phyloP scores from a whole-genome alignment of 495 filamentous ascomycete genomes.

The Durotheca rogersii region DNA sequence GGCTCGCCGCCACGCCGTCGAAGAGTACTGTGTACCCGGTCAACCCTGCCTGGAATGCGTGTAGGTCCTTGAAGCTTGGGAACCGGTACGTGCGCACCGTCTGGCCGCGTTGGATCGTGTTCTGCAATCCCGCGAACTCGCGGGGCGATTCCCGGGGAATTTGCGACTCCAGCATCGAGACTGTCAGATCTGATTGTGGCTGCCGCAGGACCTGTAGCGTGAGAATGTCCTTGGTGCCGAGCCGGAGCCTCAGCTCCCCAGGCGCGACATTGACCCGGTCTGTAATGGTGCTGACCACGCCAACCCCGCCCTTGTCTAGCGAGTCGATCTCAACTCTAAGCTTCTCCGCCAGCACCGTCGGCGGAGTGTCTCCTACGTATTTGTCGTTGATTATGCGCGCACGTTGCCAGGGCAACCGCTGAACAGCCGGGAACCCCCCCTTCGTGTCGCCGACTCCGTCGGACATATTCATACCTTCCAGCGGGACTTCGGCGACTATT shows the following conservation, averaged over 20 bases:
- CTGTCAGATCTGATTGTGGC: constrained; percentile 65
- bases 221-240: constrained; percentile 60
- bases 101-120: constrained; percentile 37
- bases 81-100: constrained; percentile 58
- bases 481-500: constrained; percentile 60
- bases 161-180: constrained; percentile 66
- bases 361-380: constrained; percentile 42
- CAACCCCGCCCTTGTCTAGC: constrained; percentile 56
- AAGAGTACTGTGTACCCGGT: constrained; percentile 76
- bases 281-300: constrained; percentile 54
- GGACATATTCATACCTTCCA: constrained; percentile 64
- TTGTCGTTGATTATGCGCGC: constrained; percentile 58
- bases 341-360: constrained; percentile 67
- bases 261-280: constrained; percentile 76
- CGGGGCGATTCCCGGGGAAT: constrained; percentile 56
- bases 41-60: constrained; percentile 71
- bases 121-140: constrained; percentile 56
- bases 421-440: constrained; percentile 46
- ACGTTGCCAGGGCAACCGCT: constrained; percentile 48
- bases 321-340: constrained; percentile 65
- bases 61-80: constrained; percentile 59
- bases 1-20: constrained; percentile 69
- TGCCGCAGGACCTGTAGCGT: constrained; percentile 64
- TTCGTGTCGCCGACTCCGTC: constrained; percentile 50
- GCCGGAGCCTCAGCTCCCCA: constrained; percentile 65